Evolutionary conservation across 176 grass and related monocot genomes (phyloP), one percentile per base, ranked within the genome.

Genomic region (Musa troglodytarum): DNA sequence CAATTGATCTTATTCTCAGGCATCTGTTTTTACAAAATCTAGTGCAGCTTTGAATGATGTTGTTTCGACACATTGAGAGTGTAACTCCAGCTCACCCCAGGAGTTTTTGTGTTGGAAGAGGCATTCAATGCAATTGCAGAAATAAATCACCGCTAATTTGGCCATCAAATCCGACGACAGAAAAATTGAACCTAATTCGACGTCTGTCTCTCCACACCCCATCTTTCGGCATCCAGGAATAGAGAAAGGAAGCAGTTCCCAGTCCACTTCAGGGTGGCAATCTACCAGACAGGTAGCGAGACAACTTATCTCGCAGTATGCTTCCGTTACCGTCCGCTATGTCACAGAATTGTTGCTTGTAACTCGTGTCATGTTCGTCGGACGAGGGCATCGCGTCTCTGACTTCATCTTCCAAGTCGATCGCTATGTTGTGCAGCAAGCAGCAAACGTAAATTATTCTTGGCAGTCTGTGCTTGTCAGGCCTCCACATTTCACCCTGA

Each of bases 401-500:
- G 43, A 75, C 78, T 81, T 83, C 58, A 66, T 87, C 94, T 74
- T 85, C 79, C 71, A 91, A 74, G 69, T 88, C 86, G 72, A 97
- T 87, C 11, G 85, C 63, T 65, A 97, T 93, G 75, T 97, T 97
- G 68, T 93, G 90, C 71, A 97, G 63, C 82, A 97, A 54, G 75
- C 87, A 92, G 68, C 94, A 97, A 23, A 93, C 90, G 10, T 90
- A 86, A 68, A 93, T 97, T 86, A 97, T 97, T 73, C 94, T 86
- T 64, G 94, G 94, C 57, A 97, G 81, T 74, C 68, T 81, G 14
- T 97, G 94, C 73, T 93, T 97, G 71, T 97, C 94, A 0, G 94
- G 94, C 10, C 94, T 83, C 94, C 94, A 97, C 94, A 97, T 97
- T 75, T 97, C 94, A 16, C 93, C 94, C 0, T 89, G 87, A 22